Base-by-base conservation (phyloP, 805 yeast genomes). In the Zygosaccharomyces kombuchaensis region DNA sequence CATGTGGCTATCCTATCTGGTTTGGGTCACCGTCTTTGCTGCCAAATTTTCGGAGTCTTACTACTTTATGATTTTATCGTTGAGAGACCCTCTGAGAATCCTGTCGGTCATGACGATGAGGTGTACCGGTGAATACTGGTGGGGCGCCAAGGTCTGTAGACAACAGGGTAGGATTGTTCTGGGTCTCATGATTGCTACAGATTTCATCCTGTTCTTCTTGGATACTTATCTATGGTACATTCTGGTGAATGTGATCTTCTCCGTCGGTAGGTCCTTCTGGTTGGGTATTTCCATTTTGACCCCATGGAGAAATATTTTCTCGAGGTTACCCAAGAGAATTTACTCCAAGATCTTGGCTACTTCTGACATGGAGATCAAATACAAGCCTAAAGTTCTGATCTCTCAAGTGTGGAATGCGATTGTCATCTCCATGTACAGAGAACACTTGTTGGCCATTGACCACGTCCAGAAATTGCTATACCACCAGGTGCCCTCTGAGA, bases 201-300 rank as follows among this genome's bases (percentile, higher is more conserved):
- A 93, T 72, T 75, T 95, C 77, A 74, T 93, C 59, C 78, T 93
- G 71, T 93, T 93, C 85, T 93, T 93, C 82, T 78, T 93, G 77
- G 99, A 93, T 85, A 88, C 99, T 51, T 93, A 88, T 70, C 79
- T 93, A 84, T 93, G 99, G 99, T 93, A 93, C 77, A 90, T 93
- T 75, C 75, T 93, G 60, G 83, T 86, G 68, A 93, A 91, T 80
- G 85, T 96, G 70, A 79, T 88, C 57, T 90, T 88, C 81, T 91
- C 98, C 51, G 88, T 93, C 62, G 97, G 96, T 59, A 87, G 96
- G 67, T 93, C 99, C 12, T 93, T 93, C 79, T 93, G 91, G 77
- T 78, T 95, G 70, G 99, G 99, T 84, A 90, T 93, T 60, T 93
- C 99, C 37, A 91, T 93, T 56, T 81, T 90, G 76, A 93, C 99